Base-by-base conservation (phyloP, 208 protist species). In the Trypanosoma avium region DNA sequence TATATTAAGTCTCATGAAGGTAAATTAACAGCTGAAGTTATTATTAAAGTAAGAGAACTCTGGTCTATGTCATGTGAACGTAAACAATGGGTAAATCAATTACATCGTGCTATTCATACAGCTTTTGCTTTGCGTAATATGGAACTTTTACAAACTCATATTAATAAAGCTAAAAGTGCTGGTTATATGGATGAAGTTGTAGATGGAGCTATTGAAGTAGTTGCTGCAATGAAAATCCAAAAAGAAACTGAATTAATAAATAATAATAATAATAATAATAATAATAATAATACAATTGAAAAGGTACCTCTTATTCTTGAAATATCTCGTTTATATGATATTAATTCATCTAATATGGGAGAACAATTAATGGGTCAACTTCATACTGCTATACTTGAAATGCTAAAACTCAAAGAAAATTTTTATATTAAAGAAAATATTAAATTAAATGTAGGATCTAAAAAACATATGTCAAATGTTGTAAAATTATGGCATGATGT, bases 111-210 rank as follows among this genome's bases (percentile, higher is more conserved):
- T 24, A 47, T 87, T 7, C 68, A 76, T 45, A 67, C 67, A 1
- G 81, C 81, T 12, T 63, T 67, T 19, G 62, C 75, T 45, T 54
- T 87, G 64, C 42, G 58, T 19, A 83, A 75, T 61, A 24, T 48
- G 32, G 67, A 52, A 15, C 29, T 83, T 19, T 69, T 87, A 9
- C 71, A 75, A 53, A 50, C 46, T 22, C 61, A 79, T 24, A 56
- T 87, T 40, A 49, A 63, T 24, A 3, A 43, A 27, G 73, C 81
- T 17, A 53, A 48, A 12, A 57, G 48, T 0, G 55, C 49, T 22
- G 38, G 35, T 26, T 70, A 77, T 70, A 68, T 32, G 15, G 80
- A 82, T 54, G 67, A 61, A 0, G 64, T 62, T 21, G 70, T 82
- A 19, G 67, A 60, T 21, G 43, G 57, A 48, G 64, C 63, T 3